Evolutionary conservation across 148 eudicot genomes (phyloP).

Genomic region (Hydrangea macrophylla): DNA sequence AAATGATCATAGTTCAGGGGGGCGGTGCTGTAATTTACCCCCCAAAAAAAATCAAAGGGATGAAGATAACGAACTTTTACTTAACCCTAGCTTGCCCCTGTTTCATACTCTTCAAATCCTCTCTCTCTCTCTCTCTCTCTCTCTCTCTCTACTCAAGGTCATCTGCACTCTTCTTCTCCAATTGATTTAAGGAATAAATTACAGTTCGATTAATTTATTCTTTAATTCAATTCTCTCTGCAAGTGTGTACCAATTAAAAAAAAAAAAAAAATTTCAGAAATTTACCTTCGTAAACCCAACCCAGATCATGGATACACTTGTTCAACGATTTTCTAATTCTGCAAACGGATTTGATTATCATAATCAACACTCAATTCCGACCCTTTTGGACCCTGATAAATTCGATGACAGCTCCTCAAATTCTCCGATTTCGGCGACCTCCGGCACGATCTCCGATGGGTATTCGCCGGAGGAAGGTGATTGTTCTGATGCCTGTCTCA

Average conservation of each 20-base stretch:
- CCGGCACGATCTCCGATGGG: conserved; percentile 19
- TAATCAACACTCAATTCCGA: conserved; percentile 16
- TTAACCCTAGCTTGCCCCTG: not conserved
- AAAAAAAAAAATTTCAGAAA: too few relatives aligned
- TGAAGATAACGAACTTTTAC: too few relatives aligned
- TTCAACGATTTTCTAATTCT: conserved; percentile 20
- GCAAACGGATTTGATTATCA: conserved; percentile 12
- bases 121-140: not conserved
- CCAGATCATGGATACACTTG: conserved; percentile 12
- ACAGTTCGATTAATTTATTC: not conserved
- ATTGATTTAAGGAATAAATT: too few relatives aligned
- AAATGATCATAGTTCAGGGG: too few relatives aligned
- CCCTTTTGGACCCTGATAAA: conserved; percentile 13
- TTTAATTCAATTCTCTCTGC: not conserved
- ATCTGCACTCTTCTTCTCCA: not conserved
- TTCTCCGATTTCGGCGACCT: conserved; percentile 18
- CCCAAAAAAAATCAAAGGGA: too few relatives aligned
- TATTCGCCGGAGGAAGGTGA: conserved; percentile 19
- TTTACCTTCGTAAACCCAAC: too few relatives aligned
- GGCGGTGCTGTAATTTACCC: too few relatives aligned
- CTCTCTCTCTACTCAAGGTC: not conserved
- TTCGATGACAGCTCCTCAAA: conserved; percentile 6
- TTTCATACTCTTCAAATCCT: not conserved
- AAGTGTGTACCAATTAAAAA: not conserved
- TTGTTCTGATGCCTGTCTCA: conserved; percentile 44